Base-by-base conservation (phyloP, 2,329 filamentous ascomycete genomes). In the Pseudopyricularia cyperi region DNA sequence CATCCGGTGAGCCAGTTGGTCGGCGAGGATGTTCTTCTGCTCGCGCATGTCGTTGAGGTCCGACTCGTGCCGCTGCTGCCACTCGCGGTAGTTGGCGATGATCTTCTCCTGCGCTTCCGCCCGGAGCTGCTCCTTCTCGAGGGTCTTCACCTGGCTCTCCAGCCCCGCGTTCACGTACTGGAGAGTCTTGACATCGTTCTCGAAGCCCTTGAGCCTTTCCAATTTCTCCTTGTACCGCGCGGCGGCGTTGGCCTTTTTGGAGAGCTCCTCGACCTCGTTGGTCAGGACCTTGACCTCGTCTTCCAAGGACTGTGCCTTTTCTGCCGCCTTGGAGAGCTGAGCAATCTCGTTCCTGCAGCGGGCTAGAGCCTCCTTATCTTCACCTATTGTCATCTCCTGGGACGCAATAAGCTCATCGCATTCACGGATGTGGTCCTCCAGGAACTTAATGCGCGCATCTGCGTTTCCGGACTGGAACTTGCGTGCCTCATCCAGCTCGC, bases 391-490 rank as follows among this genome's bases (percentile, higher is more conserved):
- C 19, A 76, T 74, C 63, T 90, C 86, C 58, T 88, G 78, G 24
- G 73, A 76, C 37, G 81, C 80, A 60, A 90, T 89, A 49, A 88
- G 71, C 53, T 83, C 75, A 63, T 87, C 82, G 59, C 85, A 81
- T 58, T 88, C 80, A 39, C 77, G 76, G 24, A 83, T 69, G 57
- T 76, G 75, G 44, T 69, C 67, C 57, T 82, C 71, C 58, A 85
- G 68, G 54, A 73, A 66, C 65, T 71, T 70, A 56, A 80, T 73
- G 49, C 74, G 68, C 52, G 74, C 71, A 22, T 68, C 74, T 62
- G 68, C 77, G 64, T 69, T 71, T 64, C 71, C 66, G 62, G 79
- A 68, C 68, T 78, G 67, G 52, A 75, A 65, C 61, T 73, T 73
- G 8, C 76, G 71, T 61, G 79, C 74, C 32, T 72, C 67, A 52